Evolutionary conservation across 2,329 filamentous ascomycete species (phyloP).

Genomic region (Alternaria panax): DNA sequence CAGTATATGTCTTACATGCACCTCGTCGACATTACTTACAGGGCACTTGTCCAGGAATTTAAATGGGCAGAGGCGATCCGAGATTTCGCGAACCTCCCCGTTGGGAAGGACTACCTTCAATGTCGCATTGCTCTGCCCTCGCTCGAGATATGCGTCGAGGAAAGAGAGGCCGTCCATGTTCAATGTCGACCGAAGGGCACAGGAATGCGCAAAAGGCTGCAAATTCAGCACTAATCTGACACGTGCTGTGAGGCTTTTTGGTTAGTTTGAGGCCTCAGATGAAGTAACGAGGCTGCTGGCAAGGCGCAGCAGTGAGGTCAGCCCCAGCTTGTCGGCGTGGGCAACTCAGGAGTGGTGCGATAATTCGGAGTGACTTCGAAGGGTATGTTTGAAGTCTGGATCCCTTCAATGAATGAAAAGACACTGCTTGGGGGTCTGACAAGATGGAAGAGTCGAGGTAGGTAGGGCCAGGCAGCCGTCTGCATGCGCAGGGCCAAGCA

Average conservation of each 20-base stretch:
- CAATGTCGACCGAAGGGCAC: slow-evolving; percentile 1
- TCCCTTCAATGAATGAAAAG: background rate
- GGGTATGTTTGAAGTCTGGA: background rate
- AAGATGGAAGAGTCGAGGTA: slow-evolving; percentile 12
- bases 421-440: slow-evolving; percentile 13
- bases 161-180: slow-evolving; percentile 37
- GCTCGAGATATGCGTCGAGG: slow-evolving; percentile 20
- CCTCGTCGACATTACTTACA: too few relatives aligned
- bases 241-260: background rate
- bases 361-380: background rate
- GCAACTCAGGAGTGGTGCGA: slow-evolving; percentile 1
- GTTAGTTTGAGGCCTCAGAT: background rate
- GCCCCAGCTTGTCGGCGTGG: background rate
- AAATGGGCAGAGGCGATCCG: slow-evolving; percentile 38
- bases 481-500: slow-evolving; percentile 7
- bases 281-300: slow-evolving; percentile 3
- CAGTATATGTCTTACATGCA: too few relatives aligned
- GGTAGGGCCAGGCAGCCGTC: slow-evolving; percentile 23
- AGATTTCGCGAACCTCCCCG: slow-evolving; percentile 43
- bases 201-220: background rate
- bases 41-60: slow-evolving; percentile 48
- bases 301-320: slow-evolving; percentile 15
- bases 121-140: slow-evolving; percentile 31
- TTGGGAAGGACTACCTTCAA: slow-evolving; percentile 44
- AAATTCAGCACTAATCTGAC: background rate